Conservation (phyloP, 1,139 yeast species). For the Candida pseudoviswanathii region DNA sequence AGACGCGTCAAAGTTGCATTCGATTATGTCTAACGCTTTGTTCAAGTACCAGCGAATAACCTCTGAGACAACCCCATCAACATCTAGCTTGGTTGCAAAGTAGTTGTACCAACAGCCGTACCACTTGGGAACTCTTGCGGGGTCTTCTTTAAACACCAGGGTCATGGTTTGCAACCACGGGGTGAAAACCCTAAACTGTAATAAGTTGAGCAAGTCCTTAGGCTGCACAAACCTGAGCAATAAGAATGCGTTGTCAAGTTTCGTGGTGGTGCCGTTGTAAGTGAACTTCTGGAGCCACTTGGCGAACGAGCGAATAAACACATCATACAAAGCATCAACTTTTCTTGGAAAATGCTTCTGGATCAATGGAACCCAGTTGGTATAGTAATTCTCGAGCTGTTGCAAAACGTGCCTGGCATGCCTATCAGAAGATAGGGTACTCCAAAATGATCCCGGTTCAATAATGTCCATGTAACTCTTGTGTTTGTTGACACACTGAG, state of each 20-base stretch:
- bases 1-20: slow-evolving; percentile 12
- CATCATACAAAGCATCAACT: not conserved
- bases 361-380: slow-evolving; percentile 9
- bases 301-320: slow-evolving; percentile 7
- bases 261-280: slow-evolving; percentile 4
- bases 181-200: slow-evolving; percentile 37
- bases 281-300: slow-evolving; percentile 3
- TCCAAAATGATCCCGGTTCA: slow-evolving; percentile 22
- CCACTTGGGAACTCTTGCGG: slow-evolving; percentile 12
- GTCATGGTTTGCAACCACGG: slow-evolving; percentile 22
- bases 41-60: slow-evolving; percentile 31
- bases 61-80: slow-evolving; percentile 1
- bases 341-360: slow-evolving; percentile 4
- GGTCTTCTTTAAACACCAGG: slow-evolving; percentile 7
- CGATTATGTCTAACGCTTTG: slow-evolving; percentile 17
- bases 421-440: not conserved
- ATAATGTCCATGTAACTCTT: slow-evolving; percentile 16
- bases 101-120: slow-evolving; percentile 7
- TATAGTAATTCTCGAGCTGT: slow-evolving; percentile 9
- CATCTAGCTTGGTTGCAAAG: no score
- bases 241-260: slow-evolving; percentile 5
- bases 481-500: slow-evolving; percentile 16
- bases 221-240: slow-evolving; percentile 3
- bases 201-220: slow-evolving; percentile 14
- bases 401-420: not conserved